Evolutionary conservation across 495 filamentous ascomycete species (phyloP).

Genomic region (Hypoxylon subgilvum): DNA sequence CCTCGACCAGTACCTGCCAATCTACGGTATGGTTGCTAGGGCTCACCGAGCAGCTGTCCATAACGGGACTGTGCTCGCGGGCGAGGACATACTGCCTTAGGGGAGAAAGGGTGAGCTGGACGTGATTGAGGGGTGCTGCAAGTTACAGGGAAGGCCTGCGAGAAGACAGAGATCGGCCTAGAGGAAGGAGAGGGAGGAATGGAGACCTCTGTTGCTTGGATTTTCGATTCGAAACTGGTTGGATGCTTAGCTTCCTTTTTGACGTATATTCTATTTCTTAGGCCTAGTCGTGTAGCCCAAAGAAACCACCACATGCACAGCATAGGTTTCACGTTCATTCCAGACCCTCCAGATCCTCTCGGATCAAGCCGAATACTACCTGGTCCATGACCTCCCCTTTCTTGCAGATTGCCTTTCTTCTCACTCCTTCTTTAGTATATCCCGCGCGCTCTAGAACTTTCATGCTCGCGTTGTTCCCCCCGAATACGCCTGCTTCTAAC

Average conservation of each 20-base stretch:
- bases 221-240: too few species aligned
- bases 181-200: too few species aligned
- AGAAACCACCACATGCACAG: not conserved
- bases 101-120: too few species aligned
- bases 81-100: constrained; percentile 48
- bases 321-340: not conserved
- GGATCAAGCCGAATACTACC: constrained; percentile 41
- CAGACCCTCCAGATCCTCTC: constrained; percentile 40
- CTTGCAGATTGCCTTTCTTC: constrained; percentile 46
- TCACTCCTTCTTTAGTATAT: constrained; percentile 47
- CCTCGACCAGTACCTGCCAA: constrained; percentile 63
- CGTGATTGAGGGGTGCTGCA: too few species aligned
- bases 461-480: constrained; percentile 42
- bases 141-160: too few species aligned
- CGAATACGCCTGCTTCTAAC: constrained; percentile 44
- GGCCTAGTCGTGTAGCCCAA: not conserved
- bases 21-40: constrained; percentile 54
- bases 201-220: too few species aligned
- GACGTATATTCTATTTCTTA: too few species aligned
- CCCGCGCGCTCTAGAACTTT: constrained; percentile 46
- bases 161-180: too few species aligned
- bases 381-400: constrained; percentile 42
- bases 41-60: constrained; percentile 50
- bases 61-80: constrained; percentile 53
- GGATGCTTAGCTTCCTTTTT: too few species aligned